These are phyloP conservation scores for Syzygium jambos DNA, from an alignment of 345 rosid genomes.

Conservation along the genomic window DNA sequence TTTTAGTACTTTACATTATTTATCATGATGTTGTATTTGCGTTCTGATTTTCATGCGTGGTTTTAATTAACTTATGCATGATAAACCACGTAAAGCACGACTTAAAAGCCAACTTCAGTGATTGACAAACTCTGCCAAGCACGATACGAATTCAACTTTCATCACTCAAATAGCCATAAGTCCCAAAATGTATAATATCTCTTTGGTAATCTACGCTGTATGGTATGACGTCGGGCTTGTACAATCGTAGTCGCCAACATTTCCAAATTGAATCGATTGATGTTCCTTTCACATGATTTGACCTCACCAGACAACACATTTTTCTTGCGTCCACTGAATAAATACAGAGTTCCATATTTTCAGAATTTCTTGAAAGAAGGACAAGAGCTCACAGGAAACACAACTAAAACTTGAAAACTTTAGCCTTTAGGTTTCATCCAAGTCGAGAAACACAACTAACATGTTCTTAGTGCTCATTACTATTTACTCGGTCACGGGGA, in stretches of 20 bases:
- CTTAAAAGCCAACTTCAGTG: too few species aligned
- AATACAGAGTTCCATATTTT: background rate
- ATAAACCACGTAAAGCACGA: too few species aligned
- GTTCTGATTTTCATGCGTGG: too few species aligned
- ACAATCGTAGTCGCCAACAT: background rate
- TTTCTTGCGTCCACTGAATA: background rate
- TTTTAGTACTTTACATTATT: too few species aligned
- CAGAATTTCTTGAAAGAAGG: background rate
- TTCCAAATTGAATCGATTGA: background rate
- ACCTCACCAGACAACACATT: background rate
- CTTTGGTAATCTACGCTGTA: too few species aligned
- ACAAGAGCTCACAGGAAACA: background rate
- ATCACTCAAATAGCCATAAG: too few species aligned
- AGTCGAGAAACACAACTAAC: background rate
- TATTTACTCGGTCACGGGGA: background rate
- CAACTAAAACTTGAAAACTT: background rate
- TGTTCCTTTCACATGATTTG: background rate
- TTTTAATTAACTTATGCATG: too few species aligned
- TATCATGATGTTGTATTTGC: too few species aligned
- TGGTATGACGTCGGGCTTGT: too few species aligned
- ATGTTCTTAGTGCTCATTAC: background rate
- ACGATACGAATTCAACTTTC: too few species aligned
- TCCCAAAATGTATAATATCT: too few species aligned
- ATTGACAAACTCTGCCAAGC: too few species aligned
- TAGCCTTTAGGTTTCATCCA: background rate